Conservation (phyloP, 495 filamentous ascomycete species). For the Tuber borchii region DNA sequence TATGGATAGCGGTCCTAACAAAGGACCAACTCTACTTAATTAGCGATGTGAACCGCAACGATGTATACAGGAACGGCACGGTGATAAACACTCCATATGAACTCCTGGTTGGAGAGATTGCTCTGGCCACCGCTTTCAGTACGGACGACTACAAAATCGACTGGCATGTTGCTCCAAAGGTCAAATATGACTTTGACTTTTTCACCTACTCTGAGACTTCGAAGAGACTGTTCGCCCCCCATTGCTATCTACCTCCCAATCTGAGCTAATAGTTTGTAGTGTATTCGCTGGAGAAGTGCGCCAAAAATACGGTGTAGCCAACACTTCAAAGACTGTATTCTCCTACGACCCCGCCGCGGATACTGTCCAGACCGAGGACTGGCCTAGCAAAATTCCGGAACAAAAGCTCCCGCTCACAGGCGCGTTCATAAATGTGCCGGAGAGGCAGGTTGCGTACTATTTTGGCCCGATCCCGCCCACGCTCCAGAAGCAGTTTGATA, state of each 20-base stretch:
- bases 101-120: slow-evolving; percentile 13
- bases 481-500: background rate
- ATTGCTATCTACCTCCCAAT: background rate
- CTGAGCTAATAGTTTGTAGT: background rate
- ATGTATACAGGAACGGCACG: background rate
- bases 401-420: background rate
- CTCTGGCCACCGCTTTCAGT: slow-evolving; percentile 8
- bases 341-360: slow-evolving; percentile 4
- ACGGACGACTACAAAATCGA: slow-evolving; percentile 8
- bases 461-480: background rate
- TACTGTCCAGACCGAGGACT: background rate
- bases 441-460: slow-evolving; percentile 11
- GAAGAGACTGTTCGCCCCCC: background rate
- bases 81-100: background rate
- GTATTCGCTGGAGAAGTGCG: slow-evolving; percentile 8
- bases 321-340: background rate
- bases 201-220: background rate
- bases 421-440: slow-evolving; percentile 4
- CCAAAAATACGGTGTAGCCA: background rate
- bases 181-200: slow-evolving; percentile 8
- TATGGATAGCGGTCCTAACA: slow-evolving; percentile 8
- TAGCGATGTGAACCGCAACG: slow-evolving; percentile 2
- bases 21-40: slow-evolving; percentile 11
- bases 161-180: slow-evolving; percentile 14
- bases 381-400: slow-evolving; percentile 1